Base-by-base conservation (phyloP, 2,329 filamentous ascomycete genomes). In the Exophiala dermatitidis region DNA sequence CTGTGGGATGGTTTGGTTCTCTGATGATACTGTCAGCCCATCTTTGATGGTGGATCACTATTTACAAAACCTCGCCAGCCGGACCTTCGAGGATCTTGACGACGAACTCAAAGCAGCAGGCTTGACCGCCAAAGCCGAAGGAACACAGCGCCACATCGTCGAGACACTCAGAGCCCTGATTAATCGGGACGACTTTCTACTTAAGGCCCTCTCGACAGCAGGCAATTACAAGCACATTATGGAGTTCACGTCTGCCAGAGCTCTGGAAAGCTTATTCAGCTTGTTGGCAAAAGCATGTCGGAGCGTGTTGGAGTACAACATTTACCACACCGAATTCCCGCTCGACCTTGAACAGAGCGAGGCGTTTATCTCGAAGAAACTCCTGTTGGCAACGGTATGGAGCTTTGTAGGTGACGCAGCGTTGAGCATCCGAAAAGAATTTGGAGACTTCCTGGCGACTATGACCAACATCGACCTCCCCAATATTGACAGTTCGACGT, bases 1-100 rank as follows among this genome's bases (percentile, higher is more conserved):
- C 73, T 99, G 93, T 69, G 93, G 93, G 78, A 99, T 99, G 93
- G 94, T 99, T 9, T 99, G 93, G 93, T 98, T 97, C 74, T 98
- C 90, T 67, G 91, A 96, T 65, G 94, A 98, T 66, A 97, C 90
- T 30, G 91, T 99, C 38, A 91, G 89, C 32, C 82, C 91, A 1
- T 81, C 80, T 61, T 95, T 98, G 86, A 87, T 97, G 83, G 85
- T 97, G 38, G 78, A 82, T 58, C 88, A 97, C 71, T 96, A 98
- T 65, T 80, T 98, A 48, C 83, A 93, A 56, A 83, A 85, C 44
- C 81, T 98, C 37, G 84, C 85, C 62, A 86, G 83, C 2, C 84
- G 88, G 52, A 83, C 88, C 0, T 96, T 98, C 64, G 93, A 98
- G 65, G 93, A 98, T 63, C 76, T 98, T 33, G 93, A 98, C 63